These are phyloP conservation scores for Talaromyces islandicus DNA, from an alignment of 2,329 filamentous ascomycete species.

Conservation along the genomic window DNA sequence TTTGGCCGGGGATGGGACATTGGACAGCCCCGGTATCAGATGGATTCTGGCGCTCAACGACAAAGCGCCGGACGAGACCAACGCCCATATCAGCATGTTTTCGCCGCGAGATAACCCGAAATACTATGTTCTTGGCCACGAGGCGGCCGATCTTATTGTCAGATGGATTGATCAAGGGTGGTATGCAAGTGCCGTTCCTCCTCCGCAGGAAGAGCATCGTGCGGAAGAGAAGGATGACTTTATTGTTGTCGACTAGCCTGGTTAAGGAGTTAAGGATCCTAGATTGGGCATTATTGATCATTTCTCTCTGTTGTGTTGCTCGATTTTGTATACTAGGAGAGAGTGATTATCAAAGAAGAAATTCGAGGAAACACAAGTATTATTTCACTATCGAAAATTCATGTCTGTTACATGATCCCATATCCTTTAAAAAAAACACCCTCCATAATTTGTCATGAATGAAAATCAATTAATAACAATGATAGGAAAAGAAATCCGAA, in stretches of 20 bases:
- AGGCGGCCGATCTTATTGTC: conserved; percentile 33
- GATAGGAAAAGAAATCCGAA: not conserved
- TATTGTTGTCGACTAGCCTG: conserved; percentile 1
- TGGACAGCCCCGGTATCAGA: conserved; percentile 33
- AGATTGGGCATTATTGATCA: no score
- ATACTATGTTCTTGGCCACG: conserved; percentile 34
- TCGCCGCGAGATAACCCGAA: conserved; percentile 37
- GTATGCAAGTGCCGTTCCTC: conserved; percentile 25
- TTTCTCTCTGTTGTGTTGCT: not conserved
- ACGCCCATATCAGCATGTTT: conserved; percentile 63
- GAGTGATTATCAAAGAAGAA: not conserved
- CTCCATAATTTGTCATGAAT: not conserved
- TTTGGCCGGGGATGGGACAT: conserved; percentile 17
- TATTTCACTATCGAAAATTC: not conserved
- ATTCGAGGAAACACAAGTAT: not conserved
- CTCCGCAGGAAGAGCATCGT: not conserved
- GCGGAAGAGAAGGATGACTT: conserved; percentile 10
- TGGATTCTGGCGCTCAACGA: conserved; percentile 76
- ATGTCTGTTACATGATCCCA: not conserved
- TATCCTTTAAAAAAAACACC: not conserved
- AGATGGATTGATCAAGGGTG: conserved; percentile 35
- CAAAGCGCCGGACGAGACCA: conserved; percentile 68
- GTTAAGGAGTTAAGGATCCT: not conserved
- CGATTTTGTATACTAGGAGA: not conserved
- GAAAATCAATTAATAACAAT: not conserved